Conservation (phyloP, 108 stramenopile genomes). For the Aurantiochytrium sp. region DNA sequence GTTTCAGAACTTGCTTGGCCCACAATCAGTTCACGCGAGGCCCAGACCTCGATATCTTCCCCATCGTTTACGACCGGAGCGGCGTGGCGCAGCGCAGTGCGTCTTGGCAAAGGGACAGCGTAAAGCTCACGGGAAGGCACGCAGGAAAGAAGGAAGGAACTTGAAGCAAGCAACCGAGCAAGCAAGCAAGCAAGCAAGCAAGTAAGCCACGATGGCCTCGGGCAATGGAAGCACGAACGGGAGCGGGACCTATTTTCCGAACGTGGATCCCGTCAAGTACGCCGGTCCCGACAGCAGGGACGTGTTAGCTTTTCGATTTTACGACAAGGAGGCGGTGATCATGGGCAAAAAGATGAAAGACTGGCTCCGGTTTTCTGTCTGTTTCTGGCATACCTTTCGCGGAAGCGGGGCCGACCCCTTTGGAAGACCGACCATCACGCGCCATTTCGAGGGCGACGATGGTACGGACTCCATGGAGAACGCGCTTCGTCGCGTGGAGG, state of each 20-base stretch:
- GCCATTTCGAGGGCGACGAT: slow-evolving; percentile 45
- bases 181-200: too few species aligned
- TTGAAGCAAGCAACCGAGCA: too few species aligned
- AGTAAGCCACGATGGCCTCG: too few species aligned
- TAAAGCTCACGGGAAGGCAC: too few species aligned
- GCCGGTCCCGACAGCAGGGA: not conserved
- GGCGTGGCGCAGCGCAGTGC: too few species aligned
- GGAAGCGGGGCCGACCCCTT: slow-evolving; percentile 56
- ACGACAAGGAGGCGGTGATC: not conserved
- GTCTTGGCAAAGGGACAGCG: too few species aligned
- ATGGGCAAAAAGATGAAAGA: slow-evolving; percentile 17
- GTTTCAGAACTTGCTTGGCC: too few species aligned
- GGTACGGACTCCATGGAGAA: slow-evolving; percentile 39
- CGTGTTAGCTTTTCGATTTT: not conserved
- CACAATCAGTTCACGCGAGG: too few species aligned
- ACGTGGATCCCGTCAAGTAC: slow-evolving; percentile 28
- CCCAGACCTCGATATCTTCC: too few species aligned
- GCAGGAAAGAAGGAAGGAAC: too few species aligned
- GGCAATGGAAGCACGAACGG: too few species aligned
- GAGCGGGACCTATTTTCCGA: not conserved
- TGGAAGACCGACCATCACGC: slow-evolving; percentile 44
- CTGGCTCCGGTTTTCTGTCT: slow-evolving; percentile 57
- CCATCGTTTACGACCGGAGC: too few species aligned
- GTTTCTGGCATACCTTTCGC: slow-evolving; percentile 63
- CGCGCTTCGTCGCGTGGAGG: slow-evolving; percentile 53